These are phyloP conservation scores for Penicillium canariense DNA, from an alignment of 495 filamentous ascomycete species.

Conservation along the genomic window DNA sequence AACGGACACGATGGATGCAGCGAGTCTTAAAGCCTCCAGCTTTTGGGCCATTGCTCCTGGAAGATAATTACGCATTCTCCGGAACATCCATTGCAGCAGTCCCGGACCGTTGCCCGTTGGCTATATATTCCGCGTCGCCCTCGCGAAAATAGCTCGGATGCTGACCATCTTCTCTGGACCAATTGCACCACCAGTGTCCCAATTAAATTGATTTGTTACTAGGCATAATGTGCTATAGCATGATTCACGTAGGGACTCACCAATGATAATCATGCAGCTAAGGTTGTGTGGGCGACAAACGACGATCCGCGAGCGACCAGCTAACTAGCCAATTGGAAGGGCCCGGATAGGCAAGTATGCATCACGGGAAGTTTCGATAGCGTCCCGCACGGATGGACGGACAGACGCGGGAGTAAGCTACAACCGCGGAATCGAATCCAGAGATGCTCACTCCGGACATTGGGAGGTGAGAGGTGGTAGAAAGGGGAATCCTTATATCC, in stretches of 20 bases:
- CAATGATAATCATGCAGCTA: background rate
- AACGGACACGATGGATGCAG: too few species aligned
- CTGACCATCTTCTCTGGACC: background rate
- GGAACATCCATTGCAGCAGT: too few species aligned
- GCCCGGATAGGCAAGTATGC: background rate
- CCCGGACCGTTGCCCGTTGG: too few species aligned
- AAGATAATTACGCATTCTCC: too few species aligned
- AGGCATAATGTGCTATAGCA: background rate
- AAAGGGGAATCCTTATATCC: background rate
- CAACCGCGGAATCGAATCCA: too few species aligned
- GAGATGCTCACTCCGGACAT: background rate
- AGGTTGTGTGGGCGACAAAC: background rate
- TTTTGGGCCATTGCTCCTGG: too few species aligned
- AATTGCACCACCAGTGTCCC: background rate
- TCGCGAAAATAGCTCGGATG: background rate
- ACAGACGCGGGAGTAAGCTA: background rate
- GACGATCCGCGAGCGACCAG: background rate
- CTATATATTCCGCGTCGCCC: too few species aligned
- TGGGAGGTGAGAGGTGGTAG: background rate
- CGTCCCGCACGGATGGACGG: background rate
- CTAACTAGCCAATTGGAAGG: conserved; percentile 9
- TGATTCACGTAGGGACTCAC: too few species aligned
- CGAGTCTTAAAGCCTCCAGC: too few species aligned
- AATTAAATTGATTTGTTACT: background rate
- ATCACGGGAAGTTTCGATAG: background rate